phyloP scores from a whole-genome alignment of 129 eudicot genomes.

The Ambrosia trifida region DNA sequence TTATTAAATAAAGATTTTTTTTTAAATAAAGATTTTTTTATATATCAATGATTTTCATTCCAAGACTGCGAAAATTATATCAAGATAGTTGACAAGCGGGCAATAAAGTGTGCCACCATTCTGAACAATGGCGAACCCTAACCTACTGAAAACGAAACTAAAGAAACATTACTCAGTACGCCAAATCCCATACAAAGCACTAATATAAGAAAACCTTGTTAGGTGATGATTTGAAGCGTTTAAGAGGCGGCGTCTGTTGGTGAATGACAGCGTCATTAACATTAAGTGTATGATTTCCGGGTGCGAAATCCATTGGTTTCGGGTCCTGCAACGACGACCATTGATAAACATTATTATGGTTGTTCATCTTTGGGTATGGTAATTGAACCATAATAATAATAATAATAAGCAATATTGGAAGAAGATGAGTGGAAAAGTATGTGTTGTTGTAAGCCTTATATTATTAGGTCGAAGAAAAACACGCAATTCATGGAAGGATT shows the following conservation, averaged over 20 bases:
- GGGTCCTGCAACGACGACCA: background rate
- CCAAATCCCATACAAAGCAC: no score
- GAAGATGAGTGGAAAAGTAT: background rate
- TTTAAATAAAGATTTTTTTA: no score
- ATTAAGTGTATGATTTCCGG: constrained; percentile 16
- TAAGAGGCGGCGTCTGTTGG: background rate
- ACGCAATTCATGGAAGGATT: background rate
- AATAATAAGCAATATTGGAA: background rate
- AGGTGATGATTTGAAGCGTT: constrained; percentile 13
- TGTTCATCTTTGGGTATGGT: constrained; percentile 2
- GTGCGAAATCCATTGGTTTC: background rate
- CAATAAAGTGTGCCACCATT: no score
- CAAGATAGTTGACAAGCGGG: no score
- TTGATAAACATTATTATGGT: background rate
- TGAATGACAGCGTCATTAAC: background rate
- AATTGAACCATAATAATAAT: constrained; percentile 9
- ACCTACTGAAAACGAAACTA: no score
- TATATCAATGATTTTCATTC: no score
- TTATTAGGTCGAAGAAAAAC: constrained; percentile 2
- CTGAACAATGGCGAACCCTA: no score
- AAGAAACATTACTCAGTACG: no score
- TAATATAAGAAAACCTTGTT: constrained; percentile 18
- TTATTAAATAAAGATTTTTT: no score
- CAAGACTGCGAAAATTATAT: no score
- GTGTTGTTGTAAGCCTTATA: background rate